Evolutionary conservation across 139 green algal genomes (phyloP).

Genomic region (Chlorella sp.): DNA sequence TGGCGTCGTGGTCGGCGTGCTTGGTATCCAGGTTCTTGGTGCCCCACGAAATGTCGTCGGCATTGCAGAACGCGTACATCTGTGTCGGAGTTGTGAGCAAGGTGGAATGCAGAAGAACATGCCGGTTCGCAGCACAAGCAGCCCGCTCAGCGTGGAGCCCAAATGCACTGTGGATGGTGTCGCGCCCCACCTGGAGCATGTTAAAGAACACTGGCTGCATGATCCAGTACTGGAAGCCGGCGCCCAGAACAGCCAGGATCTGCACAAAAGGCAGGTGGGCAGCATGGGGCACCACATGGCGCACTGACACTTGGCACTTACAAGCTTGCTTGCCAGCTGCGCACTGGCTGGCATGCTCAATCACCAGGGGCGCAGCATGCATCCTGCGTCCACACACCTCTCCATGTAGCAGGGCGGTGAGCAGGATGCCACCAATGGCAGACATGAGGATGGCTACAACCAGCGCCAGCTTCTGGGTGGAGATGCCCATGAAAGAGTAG

Average conservation of each 20-base stretch:
- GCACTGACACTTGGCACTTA: no score
- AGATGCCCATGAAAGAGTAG: conserved; percentile 41
- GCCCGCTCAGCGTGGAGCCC: neutral
- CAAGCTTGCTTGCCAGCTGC: no score
- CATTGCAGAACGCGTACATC: conserved; percentile 57
- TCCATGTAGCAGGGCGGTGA: conserved; percentile 52
- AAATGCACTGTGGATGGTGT: no score
- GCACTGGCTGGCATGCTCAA: no score
- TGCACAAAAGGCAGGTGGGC: no score
- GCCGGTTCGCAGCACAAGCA: neutral
- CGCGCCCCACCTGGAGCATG: conserved; percentile 40
- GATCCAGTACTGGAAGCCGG: conserved; percentile 61
- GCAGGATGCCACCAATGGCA: conserved; percentile 48
- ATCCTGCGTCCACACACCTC: neutral
- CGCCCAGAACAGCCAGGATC: conserved; percentile 40
- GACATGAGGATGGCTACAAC: conserved; percentile 41
- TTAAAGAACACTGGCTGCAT: conserved; percentile 59
- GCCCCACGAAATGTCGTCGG: conserved; percentile 57
- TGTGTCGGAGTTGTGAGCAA: neutral
- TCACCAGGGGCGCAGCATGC: no score
- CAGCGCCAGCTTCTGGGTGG: conserved; percentile 29
- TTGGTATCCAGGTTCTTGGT: conserved; percentile 62
- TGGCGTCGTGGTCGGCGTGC: conserved; percentile 28
- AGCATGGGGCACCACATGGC: no score
- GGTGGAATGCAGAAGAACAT: no score